Evolutionary conservation across 768 basidiomycete genomes (phyloP).

Genomic region (Tylopilus vinaceipallidus): DNA sequence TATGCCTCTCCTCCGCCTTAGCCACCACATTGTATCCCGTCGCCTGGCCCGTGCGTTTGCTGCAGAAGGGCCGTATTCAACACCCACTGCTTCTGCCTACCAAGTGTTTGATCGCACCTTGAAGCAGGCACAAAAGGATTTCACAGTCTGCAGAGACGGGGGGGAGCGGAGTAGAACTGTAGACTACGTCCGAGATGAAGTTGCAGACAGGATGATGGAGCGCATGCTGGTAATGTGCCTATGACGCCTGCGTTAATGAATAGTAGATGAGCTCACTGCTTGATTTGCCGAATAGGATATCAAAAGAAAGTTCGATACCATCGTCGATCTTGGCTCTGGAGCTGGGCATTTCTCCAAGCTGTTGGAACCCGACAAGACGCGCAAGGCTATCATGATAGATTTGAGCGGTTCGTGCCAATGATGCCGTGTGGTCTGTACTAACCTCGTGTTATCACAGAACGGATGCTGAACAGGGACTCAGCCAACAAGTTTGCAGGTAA

Average conservation of each 20-base stretch:
- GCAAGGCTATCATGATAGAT: constrained; percentile 83
- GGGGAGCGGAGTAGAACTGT: constrained; percentile 69
- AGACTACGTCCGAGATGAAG: constrained; percentile 90
- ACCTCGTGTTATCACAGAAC: constrained; percentile 42
- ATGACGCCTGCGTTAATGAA: too few species aligned
- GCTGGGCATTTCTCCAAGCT: constrained; percentile 90
- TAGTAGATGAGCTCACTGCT: too few species aligned
- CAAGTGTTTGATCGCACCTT: constrained; percentile 83
- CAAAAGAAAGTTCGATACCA: constrained; percentile 71
- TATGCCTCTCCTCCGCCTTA: constrained; percentile 13
- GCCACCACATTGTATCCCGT: neutral
- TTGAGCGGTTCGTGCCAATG: constrained; percentile 61
- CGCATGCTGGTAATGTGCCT: constrained; percentile 65
- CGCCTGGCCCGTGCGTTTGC: constrained; percentile 42
- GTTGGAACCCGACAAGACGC: constrained; percentile 61
- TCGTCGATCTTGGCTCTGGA: constrained; percentile 89
- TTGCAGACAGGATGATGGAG: constrained; percentile 89
- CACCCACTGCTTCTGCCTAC: constrained; percentile 51
- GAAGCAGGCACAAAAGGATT: constrained; percentile 77
- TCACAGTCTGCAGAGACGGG: constrained; percentile 56
- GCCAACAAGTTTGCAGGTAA: constrained; percentile 81
- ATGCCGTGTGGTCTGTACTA: neutral
- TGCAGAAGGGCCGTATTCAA: constrained; percentile 42
- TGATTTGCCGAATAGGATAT: constrained; percentile 64
- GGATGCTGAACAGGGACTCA: constrained; percentile 70